Conservation (phyloP, 441 rosid species). For the Populus hybrid region DNA sequence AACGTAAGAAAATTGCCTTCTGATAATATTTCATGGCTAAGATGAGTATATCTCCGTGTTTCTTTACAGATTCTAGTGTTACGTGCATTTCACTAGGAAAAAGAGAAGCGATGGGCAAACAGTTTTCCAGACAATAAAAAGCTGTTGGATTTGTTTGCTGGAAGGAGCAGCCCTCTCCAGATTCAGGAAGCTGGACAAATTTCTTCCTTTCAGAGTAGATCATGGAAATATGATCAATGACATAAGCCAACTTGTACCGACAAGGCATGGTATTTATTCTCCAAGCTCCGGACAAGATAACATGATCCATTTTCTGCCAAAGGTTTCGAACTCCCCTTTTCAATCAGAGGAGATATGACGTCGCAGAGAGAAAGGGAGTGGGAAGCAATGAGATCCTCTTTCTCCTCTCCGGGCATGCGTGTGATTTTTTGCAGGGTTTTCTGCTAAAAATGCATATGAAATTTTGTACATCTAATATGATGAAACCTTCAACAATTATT, state of each 20-base stretch:
- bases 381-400: background rate
- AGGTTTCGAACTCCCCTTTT: background rate
- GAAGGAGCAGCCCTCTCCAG: background rate
- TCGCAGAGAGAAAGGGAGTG: too few relatives aligned
- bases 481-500: background rate
- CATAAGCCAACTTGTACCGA: background rate
- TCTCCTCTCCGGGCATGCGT: background rate
- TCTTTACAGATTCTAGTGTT: background rate
- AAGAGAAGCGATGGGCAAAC: background rate
- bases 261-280: conserved; percentile 9
- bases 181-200: background rate
- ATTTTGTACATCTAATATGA: background rate
- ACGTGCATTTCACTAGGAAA: background rate
- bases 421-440: background rate
- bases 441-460: background rate
- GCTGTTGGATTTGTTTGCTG: background rate
- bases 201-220: background rate
- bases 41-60: background rate
- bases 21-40: background rate
- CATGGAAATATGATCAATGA: background rate
- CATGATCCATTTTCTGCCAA: background rate
- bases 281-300: background rate
- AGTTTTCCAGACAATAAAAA: background rate
- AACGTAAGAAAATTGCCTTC: background rate
- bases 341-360: background rate